phyloP scores from a whole-genome alignment of 2,329 filamentous ascomycete genomes.

The Stenocarpella maydis region DNA sequence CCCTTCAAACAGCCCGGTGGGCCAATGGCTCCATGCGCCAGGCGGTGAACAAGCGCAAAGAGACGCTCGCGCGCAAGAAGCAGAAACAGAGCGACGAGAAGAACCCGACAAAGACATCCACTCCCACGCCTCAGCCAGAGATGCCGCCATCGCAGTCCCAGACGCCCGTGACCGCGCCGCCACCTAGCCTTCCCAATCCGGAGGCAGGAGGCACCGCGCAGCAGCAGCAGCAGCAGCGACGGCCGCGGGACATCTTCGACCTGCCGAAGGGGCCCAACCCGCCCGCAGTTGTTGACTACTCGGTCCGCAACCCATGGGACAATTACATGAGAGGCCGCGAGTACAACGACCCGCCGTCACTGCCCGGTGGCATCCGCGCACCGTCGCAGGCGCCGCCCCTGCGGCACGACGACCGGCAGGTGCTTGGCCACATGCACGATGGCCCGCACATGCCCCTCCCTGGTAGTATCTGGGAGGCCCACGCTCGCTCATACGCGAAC shows the following conservation, averaged over 20 bases:
- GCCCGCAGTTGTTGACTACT: too few relatives aligned
- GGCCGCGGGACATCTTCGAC: too few relatives aligned
- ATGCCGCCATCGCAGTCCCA: conserved; percentile 18
- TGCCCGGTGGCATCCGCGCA: conserved; percentile 9
- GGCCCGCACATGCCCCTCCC: conserved; percentile 6
- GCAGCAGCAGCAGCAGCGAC: background rate
- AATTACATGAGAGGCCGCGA: background rate
- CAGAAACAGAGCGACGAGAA: conserved; percentile 34
- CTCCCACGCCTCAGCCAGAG: conserved; percentile 31
- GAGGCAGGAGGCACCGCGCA: background rate
- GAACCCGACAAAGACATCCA: conserved; percentile 25
- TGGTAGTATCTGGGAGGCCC: background rate
- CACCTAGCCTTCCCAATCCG: conserved; percentile 1
- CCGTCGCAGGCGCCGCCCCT: background rate
- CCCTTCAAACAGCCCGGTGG: conserved; percentile 58
- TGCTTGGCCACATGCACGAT: conserved; percentile 6
- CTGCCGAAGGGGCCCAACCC: too few relatives aligned
- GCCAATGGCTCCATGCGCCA: conserved; percentile 67
- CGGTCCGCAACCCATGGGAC: too few relatives aligned
- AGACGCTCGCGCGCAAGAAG: conserved; percentile 67
- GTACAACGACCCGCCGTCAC: background rate
- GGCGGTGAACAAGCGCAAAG: conserved; percentile 68
- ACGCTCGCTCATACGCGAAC: conserved; percentile 10
- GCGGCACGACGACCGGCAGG: conserved; percentile 9
- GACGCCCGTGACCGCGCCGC: conserved; percentile 16